Conservation (phyloP, 305 asterid species). For the Fraxinus velutina region DNA sequence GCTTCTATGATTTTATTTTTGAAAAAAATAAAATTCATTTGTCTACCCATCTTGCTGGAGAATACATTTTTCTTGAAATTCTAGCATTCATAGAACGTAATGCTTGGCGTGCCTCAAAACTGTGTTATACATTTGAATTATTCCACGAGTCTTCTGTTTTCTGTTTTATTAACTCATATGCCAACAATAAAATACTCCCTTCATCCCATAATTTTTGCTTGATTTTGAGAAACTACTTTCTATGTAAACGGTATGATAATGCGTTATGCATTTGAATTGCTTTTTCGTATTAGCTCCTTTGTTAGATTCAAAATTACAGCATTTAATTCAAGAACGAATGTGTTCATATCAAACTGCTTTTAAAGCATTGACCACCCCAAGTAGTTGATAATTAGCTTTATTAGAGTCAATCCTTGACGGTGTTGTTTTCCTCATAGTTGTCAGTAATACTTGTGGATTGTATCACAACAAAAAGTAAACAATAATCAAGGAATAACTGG, state of each 20-base stretch:
- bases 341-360: not conserved
- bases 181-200: not conserved
- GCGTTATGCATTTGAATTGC: not conserved
- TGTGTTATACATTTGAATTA: not conserved
- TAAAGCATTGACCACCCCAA: not conserved
- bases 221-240: not conserved
- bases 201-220: not conserved
- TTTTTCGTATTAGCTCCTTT: not conserved
- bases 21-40: not conserved
- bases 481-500: not conserved
- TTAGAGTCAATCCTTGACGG: not conserved
- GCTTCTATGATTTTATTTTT: not conserved
- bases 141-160: not conserved
- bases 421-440: not conserved
- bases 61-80: not conserved
- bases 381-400: not conserved
- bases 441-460: not conserved
- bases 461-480: not conserved
- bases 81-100: not conserved
- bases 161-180: not conserved
- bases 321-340: not conserved
- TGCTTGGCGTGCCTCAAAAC: not conserved
- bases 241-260: not conserved
- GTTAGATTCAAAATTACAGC: not conserved
- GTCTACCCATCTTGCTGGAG: not conserved